These are phyloP conservation scores for Angophora floribunda DNA, from an alignment of 345 rosid genomes.

Conservation along the genomic window DNA sequence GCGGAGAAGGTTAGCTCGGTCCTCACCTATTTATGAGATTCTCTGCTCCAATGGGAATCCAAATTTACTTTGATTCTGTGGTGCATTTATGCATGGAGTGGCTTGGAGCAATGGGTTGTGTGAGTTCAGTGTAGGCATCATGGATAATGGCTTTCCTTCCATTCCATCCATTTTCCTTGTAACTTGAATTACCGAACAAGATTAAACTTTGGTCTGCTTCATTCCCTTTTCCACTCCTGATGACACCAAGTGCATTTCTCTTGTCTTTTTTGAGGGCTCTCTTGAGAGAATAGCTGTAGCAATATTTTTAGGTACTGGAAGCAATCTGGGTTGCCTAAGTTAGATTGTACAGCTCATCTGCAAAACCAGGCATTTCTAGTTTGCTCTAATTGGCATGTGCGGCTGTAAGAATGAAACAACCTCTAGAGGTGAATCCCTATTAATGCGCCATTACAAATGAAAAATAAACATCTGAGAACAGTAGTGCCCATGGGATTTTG, in stretches of 20 bases:
- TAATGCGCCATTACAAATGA: not conserved
- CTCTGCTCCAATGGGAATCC: not conserved
- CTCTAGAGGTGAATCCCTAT: not conserved
- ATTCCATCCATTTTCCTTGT: not conserved
- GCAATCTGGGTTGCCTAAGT: not conserved
- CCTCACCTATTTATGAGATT: not conserved
- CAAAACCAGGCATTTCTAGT: not conserved
- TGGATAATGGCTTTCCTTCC: not conserved
- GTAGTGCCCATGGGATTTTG: not conserved
- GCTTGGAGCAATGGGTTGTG: not conserved
- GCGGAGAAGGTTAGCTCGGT: slow-evolving; percentile 29
- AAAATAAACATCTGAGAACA: not conserved
- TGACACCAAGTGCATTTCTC: not conserved
- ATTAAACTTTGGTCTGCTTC: not conserved
- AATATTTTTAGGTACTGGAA: not conserved
- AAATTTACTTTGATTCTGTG: not conserved
- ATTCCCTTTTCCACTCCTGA: not conserved
- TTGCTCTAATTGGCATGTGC: not conserved
- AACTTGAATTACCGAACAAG: not conserved
- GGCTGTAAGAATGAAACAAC: not conserved
- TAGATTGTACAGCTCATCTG: not conserved
- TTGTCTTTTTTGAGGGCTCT: accelerated
- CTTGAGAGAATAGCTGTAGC: not conserved
- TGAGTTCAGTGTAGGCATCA: not conserved
- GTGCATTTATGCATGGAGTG: not conserved